These are phyloP conservation scores for Suhomyces sp. DNA, from an alignment of 805 yeast species.

Conservation along the genomic window DNA sequence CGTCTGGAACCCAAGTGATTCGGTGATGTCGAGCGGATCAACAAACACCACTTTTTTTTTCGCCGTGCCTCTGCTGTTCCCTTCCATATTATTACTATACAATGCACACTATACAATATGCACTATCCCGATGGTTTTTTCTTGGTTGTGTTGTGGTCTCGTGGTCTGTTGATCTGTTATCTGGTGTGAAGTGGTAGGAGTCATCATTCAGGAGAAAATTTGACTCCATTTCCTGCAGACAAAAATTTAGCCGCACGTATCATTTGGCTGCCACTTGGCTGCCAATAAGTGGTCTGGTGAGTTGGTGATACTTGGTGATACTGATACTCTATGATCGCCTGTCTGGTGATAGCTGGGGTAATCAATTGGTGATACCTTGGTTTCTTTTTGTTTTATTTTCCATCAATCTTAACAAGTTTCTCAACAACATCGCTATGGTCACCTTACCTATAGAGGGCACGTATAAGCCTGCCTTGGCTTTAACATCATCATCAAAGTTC, in stretches of 20 bases:
- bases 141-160: no score
- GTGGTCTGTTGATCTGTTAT: neutral
- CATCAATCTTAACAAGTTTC: conserved; percentile 81
- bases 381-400: conserved; percentile 50
- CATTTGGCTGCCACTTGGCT: neutral
- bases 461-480: conserved; percentile 81
- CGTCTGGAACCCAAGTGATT: conserved; percentile 71
- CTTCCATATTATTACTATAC: conserved; percentile 1
- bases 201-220: neutral
- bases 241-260: neutral
- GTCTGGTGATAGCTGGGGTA: no score
- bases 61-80: neutral
- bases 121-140: neutral
- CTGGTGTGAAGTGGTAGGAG: neutral
- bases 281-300: no score
- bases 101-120: neutral
- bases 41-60: conserved; percentile 24
- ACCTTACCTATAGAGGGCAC: conserved; percentile 97
- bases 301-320: no score
- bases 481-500: conserved; percentile 81
- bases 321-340: no score
- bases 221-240: neutral
- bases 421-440: conserved; percentile 88
- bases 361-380: no score
- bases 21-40: conserved; percentile 60